Base-by-base conservation (phyloP, 2,329 filamentous ascomycete species). In the Clonostachys byssicola region DNA sequence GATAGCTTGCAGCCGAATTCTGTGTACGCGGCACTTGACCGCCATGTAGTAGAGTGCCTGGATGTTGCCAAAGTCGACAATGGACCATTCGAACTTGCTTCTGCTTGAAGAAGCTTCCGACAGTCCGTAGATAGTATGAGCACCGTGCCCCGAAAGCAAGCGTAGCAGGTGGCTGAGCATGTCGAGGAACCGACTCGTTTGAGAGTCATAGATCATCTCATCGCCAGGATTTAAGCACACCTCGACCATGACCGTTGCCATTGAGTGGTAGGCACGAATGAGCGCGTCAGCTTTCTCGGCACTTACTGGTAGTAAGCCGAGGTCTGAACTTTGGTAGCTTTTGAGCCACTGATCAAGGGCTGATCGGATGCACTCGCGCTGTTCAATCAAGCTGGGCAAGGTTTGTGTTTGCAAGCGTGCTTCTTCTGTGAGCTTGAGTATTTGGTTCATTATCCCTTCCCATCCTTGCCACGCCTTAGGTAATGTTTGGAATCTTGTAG, bases 41-140 rank as follows among this genome's bases (percentile, higher is more conserved):
- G 71, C 73, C 3, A 65, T 54, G 49, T 65, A 77, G 49, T 74
- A 76, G 4, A 77, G 60, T 0, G 70, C 65, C 7, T 71, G 60
- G 10, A 74, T 62, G 58, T 70, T 72, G 9, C 73, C 73, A 10
- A 72, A 59, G 47, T 77, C 72, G 5, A 61, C 52, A 13, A 68
- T 62, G 3, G 65, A 63, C 9, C 54, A 30, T 30, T 30, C 23
- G 9, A 30, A 30, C 9, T 30, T 30, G 23, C 23, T 30, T 30
- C 23, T 30, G 23, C 23, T 30, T 30, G 23, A 30, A 30, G 23
- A 30, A 50, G 34, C 40, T 14, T 17, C 43, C 5, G 52, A 48
- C 43, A 51, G 44, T 6, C 23, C 34, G 9, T 30, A 30, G 23
- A 30, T 30, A 30, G 23, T 30, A 30, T 30, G 23, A 30, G 23